Percentiles rank a stretch among this genome's conserved stretches.
Conservation (phyloP, 768 basidiomycete genomes). For the Lentinula edodes region DNA sequence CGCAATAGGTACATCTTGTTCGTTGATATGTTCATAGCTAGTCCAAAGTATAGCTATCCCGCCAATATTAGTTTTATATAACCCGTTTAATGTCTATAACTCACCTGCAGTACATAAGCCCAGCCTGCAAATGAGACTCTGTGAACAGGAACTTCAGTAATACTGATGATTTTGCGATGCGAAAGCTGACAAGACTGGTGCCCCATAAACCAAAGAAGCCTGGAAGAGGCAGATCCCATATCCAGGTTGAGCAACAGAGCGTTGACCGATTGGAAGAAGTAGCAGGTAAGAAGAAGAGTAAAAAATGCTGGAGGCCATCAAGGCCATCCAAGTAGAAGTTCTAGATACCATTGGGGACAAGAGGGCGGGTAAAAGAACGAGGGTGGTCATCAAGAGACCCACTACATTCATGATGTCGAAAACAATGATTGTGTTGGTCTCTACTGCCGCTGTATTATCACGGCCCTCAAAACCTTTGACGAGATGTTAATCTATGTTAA, state of each 20-base stretch:
- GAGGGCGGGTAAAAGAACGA: neutral
- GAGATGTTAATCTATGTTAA: neutral
- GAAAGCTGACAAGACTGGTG: neutral
- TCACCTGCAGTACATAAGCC: neutral
- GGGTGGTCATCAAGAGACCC: neutral
- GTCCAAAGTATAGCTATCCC: neutral
- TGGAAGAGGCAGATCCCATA: conserved; percentile 1
- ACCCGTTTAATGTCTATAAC: neutral
- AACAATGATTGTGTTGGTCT: neutral
- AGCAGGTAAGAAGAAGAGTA: conserved; percentile 6
- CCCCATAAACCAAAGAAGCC: neutral
- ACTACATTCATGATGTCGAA: neutral
- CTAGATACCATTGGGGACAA: neutral
- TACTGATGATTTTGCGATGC: neutral
- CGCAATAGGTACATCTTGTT: neutral
- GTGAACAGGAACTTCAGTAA: neutral
- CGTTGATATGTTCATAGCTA: neutral
- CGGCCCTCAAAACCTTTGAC: neutral
- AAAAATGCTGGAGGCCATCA: conserved; percentile 1
- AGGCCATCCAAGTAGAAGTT: neutral
- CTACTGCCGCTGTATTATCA: neutral
- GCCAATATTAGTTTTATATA: neutral
- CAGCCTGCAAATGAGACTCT: neutral
- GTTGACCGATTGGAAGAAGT: neutral
- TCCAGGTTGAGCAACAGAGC: neutral